Base-by-base conservation (phyloP, 2,329 filamentous ascomycete species). In the Fusarium pininemorale region DNA sequence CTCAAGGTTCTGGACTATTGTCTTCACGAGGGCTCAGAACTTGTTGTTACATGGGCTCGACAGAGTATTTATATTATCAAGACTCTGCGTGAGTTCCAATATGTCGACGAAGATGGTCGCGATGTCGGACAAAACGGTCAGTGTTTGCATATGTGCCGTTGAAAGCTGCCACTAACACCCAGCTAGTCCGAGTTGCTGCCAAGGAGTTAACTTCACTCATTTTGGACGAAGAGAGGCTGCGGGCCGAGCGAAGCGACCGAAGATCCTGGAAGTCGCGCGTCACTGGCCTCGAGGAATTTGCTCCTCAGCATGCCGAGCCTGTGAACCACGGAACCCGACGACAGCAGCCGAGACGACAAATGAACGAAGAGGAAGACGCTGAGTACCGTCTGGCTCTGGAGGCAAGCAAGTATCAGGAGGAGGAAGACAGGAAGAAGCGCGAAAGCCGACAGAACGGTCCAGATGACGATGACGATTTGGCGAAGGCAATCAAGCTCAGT, bases 51-150 rank as follows among this genome's bases (percentile, higher is more conserved):
- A 9, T 99, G 96, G 96, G 95, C 95, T 73, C 93, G 95, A 80
- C 97, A 98, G 86, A 98, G 98, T 82, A 92, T 98, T 75, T 99
- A 98, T 84, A 96, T 99, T 83, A 98, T 99, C 87, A 98, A 98
- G 87, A 99, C 96, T 37, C 84, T 99, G 82, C 93, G 96, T 81
- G 96, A 99, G 83, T 99, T 99, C 79, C 93, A 96, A 81, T 97
- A 98, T 82, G 90, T 97, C 59, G 96, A 99, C 76, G 96, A 99
- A 80, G 96, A 99, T 73, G 94, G 95, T 54, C 90, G 93, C 74
- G 96, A 99, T 81, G 96, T 99, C 56, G 96, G 96, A 63, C 94
- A 98, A 80, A 98, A 98, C 84, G 96, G 96, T 98, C 86, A 77
- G 91, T 84, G 32, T 22, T 32, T 30, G 24, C 45, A 26, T 14